Conservation (phyloP, 2,329 filamentous ascomycete genomes). For the Arthroderma uncinatum region DNA sequence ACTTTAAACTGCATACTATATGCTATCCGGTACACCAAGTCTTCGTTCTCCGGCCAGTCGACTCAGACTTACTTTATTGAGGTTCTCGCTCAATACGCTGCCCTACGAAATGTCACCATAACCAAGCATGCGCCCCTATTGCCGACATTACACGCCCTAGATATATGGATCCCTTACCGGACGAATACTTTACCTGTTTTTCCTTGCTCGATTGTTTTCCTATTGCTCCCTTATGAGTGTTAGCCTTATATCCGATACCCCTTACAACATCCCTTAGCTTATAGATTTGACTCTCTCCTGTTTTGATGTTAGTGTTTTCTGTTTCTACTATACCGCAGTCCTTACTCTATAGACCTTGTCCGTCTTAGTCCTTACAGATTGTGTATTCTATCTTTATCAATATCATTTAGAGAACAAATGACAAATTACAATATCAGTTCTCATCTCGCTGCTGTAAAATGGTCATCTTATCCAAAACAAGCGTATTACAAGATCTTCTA, state of each 20-base stretch:
- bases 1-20: no score
- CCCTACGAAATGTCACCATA: not conserved
- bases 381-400: not conserved
- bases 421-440: conserved; percentile 1
- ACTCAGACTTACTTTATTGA: not conserved
- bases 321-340: not conserved
- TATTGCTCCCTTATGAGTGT: not conserved
- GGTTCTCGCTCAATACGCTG: not conserved
- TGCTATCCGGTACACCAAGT: not conserved
- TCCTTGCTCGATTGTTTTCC: not conserved
- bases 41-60: not conserved
- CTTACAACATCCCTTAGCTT: not conserved
- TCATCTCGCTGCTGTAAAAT: not conserved
- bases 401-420: not conserved
- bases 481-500: not conserved
- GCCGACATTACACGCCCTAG: not conserved
- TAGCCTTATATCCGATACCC: not conserved
- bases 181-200: not conserved
- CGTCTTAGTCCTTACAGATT: not conserved
- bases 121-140: not conserved
- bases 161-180: no score
- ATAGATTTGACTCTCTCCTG: not conserved
- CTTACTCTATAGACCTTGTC: not conserved
- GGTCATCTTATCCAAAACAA: not conserved
- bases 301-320: not conserved